phyloP scores from a whole-genome alignment of 306 rosid species.

The Cyamopsis tetragonoloba region DNA sequence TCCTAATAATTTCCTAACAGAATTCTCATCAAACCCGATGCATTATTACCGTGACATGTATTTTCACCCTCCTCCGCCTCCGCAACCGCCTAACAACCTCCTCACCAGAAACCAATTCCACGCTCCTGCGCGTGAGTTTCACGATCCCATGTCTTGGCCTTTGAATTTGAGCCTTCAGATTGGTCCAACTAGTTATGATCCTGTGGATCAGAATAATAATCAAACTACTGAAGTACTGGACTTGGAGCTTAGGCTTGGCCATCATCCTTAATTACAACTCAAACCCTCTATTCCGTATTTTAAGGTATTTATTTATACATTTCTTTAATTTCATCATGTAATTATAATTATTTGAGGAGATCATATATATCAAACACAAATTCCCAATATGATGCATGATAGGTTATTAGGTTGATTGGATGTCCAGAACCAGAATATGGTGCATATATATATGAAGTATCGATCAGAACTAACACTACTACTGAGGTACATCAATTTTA shows the following conservation, averaged over 20 bases:
- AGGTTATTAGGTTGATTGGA: too few species aligned
- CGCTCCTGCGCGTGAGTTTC: too few species aligned
- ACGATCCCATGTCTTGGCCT: conserved; percentile 28
- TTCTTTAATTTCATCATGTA: neutral
- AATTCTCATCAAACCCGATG: too few species aligned
- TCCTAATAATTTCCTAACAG: too few species aligned
- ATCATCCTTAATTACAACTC: conserved; percentile 34
- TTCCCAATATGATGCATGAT: conserved; percentile 20
- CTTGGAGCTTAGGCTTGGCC: conserved; percentile 90
- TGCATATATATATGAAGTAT: conserved; percentile 2
- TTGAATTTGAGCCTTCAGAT: conserved; percentile 60
- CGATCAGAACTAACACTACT: conserved; percentile 27
- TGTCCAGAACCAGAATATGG: too few species aligned
- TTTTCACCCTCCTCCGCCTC: conserved; percentile 32
- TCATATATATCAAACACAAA: neutral
- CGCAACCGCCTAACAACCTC: conserved; percentile 16
- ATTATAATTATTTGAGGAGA: neutral
- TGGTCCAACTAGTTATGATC: conserved; percentile 40
- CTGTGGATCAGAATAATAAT: conserved; percentile 23
- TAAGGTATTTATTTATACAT: conserved; percentile 18
- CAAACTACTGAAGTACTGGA: conserved; percentile 61
- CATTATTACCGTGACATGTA: conserved; percentile 32
- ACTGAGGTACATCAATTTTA: conserved; percentile 14
- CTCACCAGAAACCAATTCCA: too few species aligned
- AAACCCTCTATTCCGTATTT: neutral